These are phyloP conservation scores for Pelargonium nanum DNA, from an alignment of 345 rosid genomes.

Conservation along the genomic window DNA sequence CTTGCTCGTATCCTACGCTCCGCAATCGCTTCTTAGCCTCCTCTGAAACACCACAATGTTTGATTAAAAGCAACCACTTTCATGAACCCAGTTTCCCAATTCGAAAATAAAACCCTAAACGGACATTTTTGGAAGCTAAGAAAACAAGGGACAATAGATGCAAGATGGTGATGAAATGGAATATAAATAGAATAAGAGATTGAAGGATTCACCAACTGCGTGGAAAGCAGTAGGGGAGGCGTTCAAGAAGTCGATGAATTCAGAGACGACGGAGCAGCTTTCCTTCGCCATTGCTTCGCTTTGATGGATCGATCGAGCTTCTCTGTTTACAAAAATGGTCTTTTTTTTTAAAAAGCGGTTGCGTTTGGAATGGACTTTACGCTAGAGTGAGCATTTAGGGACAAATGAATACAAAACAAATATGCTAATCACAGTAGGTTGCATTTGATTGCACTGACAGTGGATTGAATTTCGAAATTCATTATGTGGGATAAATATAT, in stretches of 20 bases:
- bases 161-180: neutral
- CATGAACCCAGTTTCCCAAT: neutral
- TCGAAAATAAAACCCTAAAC: neutral
- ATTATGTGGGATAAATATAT: too few species aligned
- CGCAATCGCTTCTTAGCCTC: conserved; percentile 68
- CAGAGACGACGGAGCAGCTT: conserved; percentile 34
- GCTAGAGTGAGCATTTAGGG: too few species aligned
- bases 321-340: too few species aligned
- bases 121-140: neutral
- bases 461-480: too few species aligned
- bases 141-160: neutral
- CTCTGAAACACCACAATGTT: conserved; percentile 26
- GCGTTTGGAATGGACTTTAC: too few species aligned
- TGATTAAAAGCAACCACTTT: neutral
- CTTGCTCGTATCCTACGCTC: conserved; percentile 59
- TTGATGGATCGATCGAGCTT: neutral
- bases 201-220: conserved; percentile 62
- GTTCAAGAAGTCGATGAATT: conserved; percentile 68
- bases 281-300: conserved; percentile 27
- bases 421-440: too few species aligned
- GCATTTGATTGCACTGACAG: too few species aligned
- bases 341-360: too few species aligned
- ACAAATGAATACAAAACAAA: too few species aligned
- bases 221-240: conserved; percentile 98
- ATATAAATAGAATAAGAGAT: neutral